Conservation (phyloP, 768 basidiomycete species). For the Lentinula boryana region DNA sequence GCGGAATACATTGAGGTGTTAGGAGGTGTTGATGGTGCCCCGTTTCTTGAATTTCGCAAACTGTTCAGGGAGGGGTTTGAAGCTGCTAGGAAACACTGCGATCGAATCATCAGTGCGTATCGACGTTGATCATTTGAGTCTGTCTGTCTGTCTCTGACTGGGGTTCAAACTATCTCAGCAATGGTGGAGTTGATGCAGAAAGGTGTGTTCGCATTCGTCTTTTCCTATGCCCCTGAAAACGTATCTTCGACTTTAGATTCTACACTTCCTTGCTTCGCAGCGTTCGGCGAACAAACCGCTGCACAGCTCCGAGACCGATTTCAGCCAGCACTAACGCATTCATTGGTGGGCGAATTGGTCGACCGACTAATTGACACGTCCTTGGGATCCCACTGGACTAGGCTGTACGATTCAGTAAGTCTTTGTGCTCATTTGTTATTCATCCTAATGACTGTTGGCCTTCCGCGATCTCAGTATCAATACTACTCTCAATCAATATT, state of each 20-base stretch:
- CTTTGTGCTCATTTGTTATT: not conserved
- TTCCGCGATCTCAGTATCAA: slow-evolving; percentile 57
- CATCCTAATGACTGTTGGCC: not conserved
- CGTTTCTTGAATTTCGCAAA: slow-evolving; percentile 78
- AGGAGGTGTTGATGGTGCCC: slow-evolving; percentile 72
- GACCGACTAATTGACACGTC: slow-evolving; percentile 87
- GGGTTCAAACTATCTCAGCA: slow-evolving; percentile 16
- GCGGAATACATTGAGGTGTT: slow-evolving; percentile 95
- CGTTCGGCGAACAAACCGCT: slow-evolving; percentile 89
- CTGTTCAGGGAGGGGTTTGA: slow-evolving; percentile 94
- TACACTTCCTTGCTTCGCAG: slow-evolving; percentile 82
- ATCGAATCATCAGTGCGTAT: slow-evolving; percentile 82
- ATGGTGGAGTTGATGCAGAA: slow-evolving; percentile 98
- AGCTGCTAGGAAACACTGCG: slow-evolving; percentile 90
- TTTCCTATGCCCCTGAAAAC: slow-evolving; percentile 6
- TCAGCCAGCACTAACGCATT: slow-evolving; percentile 84
- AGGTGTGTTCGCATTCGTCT: slow-evolving; percentile 36
- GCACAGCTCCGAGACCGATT: slow-evolving; percentile 87
- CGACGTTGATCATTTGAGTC: not conserved
- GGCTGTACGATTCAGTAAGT: slow-evolving; percentile 90
- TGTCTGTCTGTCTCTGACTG: not conserved
- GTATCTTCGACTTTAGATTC: slow-evolving; percentile 53
- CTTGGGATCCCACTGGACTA: slow-evolving; percentile 89
- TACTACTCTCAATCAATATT: slow-evolving; percentile 88
- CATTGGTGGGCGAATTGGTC: slow-evolving; percentile 80